Percentiles rank a stretch among this genome's conserved stretches.
These are phyloP conservation scores for Claviceps sp. DNA, from an alignment of 2,329 filamentous ascomycete species.

Conservation along the genomic window DNA sequence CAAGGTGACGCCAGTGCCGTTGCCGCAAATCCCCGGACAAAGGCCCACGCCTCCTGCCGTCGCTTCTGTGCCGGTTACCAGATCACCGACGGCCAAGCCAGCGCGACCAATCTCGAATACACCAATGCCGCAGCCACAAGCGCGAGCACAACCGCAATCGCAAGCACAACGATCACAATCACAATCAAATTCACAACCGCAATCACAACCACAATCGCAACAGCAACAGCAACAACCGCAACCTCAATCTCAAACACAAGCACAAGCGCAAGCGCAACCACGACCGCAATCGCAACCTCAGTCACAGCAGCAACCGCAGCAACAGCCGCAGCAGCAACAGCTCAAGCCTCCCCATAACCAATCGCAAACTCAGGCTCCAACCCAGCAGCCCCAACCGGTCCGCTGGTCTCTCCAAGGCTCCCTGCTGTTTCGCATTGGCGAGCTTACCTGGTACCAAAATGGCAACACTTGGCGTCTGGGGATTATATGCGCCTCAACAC, in stretches of 20 bases:
- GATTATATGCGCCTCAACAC: slow-evolving; percentile 22
- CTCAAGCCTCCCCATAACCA: not conserved
- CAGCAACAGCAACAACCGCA: slow-evolving; percentile 3
- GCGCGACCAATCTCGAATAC: slow-evolving; percentile 5
- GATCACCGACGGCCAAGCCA: slow-evolving; percentile 3
- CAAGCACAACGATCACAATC: slow-evolving; percentile 6
- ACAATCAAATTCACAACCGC: slow-evolving; percentile 8
- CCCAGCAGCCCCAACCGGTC: slow-evolving; percentile 6
- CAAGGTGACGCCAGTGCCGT: slow-evolving; percentile 24
- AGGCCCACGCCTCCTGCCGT: slow-evolving; percentile 18
- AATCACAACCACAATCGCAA: not conserved
- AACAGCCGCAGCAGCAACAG: slow-evolving; percentile 8
- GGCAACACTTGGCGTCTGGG: slow-evolving; percentile 34
- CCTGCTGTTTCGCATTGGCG: slow-evolving; percentile 32
- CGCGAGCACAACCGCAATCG: slow-evolving; percentile 5
- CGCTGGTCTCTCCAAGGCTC: slow-evolving; percentile 21
- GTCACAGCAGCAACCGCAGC: slow-evolving; percentile 8
- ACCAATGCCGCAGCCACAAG: slow-evolving; percentile 4
- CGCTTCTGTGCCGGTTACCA: not conserved
- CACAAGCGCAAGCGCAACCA: slow-evolving; percentile 8
- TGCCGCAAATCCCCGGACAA: slow-evolving; percentile 22
- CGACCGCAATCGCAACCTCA: slow-evolving; percentile 2
- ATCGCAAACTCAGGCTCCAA: not conserved
- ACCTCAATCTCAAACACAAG: not conserved
- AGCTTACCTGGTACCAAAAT: slow-evolving; percentile 37